These are phyloP conservation scores for Chernovozyma sophiae-reginae DNA, from an alignment of 1,139 yeast genomes.

Conservation along the genomic window DNA sequence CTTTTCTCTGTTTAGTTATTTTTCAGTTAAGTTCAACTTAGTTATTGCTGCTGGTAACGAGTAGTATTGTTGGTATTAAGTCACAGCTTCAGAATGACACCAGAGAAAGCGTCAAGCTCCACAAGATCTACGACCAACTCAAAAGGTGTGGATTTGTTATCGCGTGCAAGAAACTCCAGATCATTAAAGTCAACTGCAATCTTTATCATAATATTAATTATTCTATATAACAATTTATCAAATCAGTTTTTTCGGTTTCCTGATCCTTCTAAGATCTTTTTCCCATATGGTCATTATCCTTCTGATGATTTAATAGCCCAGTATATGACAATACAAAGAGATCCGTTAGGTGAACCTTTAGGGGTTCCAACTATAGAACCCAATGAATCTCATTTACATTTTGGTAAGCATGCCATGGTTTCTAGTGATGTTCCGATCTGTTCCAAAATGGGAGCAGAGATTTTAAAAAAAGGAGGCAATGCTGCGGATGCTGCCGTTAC, in stretches of 20 bases:
- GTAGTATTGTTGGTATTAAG: no score
- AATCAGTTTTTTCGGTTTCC: no score
- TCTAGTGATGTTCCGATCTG: conserved; percentile 73
- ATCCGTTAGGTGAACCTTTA: conserved; percentile 27
- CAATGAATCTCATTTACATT: conserved; percentile 21
- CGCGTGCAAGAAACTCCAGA: not conserved
- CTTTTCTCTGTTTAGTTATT: no score
- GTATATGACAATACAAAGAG: conserved; percentile 8
- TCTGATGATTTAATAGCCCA: not conserved
- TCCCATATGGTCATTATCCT: no score
- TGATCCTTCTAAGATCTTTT: no score
- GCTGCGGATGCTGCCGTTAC: conserved; percentile 96
- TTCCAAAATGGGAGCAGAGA: conserved; percentile 61
- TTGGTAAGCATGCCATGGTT: conserved; percentile 57
- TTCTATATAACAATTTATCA: not conserved
- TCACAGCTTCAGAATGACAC: no score
- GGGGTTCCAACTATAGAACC: conserved; percentile 37
- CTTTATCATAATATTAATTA: no score
- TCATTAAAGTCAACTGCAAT: not conserved
- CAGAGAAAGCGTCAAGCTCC: no score
- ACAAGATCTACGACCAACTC: no score
- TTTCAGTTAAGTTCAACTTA: no score
- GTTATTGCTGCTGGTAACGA: no score
- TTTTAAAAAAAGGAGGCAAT: conserved; percentile 59
- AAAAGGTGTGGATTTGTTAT: no score